These are phyloP conservation scores for Curvularia lunata DNA, from an alignment of 2,329 filamentous ascomycete genomes.

Conservation along the genomic window DNA sequence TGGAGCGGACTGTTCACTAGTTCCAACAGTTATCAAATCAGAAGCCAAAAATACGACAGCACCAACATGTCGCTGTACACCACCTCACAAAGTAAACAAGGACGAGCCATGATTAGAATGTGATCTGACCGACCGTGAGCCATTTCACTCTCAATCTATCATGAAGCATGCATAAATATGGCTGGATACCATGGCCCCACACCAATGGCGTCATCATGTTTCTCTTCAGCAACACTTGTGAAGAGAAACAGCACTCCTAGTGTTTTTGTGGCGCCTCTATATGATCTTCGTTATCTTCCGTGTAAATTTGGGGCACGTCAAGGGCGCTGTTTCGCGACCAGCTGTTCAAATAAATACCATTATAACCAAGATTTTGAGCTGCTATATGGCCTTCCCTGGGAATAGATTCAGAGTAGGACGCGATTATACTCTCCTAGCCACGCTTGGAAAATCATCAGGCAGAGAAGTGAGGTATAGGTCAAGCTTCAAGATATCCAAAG, in stretches of 20 bases:
- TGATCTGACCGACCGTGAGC: neutral
- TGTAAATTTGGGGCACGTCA: neutral
- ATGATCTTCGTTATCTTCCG: neutral
- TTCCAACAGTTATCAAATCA: conserved; percentile 1
- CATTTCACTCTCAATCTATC: neutral
- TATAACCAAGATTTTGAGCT: no score
- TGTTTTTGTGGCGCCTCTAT: neutral
- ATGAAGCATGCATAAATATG: neutral
- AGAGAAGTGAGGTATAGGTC: neutral
- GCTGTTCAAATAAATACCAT: neutral
- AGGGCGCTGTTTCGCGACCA: neutral
- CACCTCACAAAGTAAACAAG: neutral
- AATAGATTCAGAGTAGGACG: neutral
- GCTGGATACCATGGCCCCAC: neutral
- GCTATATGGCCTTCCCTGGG: no score
- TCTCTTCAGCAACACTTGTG: neutral
- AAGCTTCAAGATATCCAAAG: neutral
- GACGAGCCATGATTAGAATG: neutral
- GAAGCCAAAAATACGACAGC: conserved; percentile 43
- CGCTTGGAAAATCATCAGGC: neutral
- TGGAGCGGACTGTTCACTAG: conserved; percentile 18
- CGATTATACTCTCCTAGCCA: neutral
- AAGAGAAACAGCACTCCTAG: neutral
- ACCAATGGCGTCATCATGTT: neutral
- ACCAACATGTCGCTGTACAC: conserved; percentile 21